These are phyloP conservation scores for Colletotrichum sp. DNA, from an alignment of 2,329 filamentous ascomycete genomes.

Conservation along the genomic window DNA sequence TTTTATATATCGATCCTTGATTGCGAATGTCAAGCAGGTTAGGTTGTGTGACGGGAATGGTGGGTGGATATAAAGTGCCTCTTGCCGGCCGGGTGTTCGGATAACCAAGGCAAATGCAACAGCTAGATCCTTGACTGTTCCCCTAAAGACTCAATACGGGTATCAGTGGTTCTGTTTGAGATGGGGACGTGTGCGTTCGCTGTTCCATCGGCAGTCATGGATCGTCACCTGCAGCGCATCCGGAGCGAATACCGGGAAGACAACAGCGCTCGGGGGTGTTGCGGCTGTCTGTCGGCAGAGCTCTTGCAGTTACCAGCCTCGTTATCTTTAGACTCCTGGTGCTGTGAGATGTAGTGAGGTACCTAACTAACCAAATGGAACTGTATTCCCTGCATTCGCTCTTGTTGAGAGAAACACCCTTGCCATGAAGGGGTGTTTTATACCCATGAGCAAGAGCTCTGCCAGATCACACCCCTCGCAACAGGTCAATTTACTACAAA, in stretches of 20 bases:
- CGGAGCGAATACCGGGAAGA: accelerated
- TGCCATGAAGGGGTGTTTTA: not conserved
- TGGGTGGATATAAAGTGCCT: not conserved
- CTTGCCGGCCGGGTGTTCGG: not conserved
- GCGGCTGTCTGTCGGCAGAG: accelerated
- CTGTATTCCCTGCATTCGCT: accelerated
- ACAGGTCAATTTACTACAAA: not conserved
- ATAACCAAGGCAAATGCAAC: not conserved
- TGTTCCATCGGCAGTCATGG: no score
- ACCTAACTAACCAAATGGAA: not conserved
- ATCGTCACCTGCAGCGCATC: no score
- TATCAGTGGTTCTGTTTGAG: no score
- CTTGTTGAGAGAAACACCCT: not conserved
- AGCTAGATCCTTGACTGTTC: accelerated
- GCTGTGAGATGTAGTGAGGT: accelerated
- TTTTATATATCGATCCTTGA: accelerated
- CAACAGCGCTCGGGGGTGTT: not conserved
- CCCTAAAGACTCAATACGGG: no score
- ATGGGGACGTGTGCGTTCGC: no score
- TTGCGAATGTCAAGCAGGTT: not conserved
- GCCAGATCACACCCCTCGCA: not conserved
- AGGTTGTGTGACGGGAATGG: not conserved
- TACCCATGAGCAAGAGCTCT: accelerated
- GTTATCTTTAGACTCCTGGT: accelerated
- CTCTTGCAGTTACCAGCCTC: not conserved